Percentiles rank a stretch among this genome's conserved stretches.
Conservation (phyloP, 371 early-diverging fungal species). For the Circinella minor region DNA sequence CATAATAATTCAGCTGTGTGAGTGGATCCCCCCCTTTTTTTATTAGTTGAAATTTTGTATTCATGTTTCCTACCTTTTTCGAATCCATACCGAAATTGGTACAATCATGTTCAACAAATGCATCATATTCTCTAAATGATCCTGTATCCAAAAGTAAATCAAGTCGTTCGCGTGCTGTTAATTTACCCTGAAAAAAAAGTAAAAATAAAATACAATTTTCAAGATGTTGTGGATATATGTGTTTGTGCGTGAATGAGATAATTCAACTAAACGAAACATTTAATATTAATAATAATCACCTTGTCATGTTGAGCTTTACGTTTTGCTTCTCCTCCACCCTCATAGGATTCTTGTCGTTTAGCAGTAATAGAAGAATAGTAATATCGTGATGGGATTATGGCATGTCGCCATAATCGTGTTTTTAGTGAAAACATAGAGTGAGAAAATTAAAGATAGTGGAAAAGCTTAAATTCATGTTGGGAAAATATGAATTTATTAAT, state of each 20-base stretch:
- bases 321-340: conserved; percentile 86
- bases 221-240: no score
- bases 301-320: conserved; percentile 92
- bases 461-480: no score
- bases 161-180: conserved; percentile 95
- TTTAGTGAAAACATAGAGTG: background rate
- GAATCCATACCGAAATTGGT: conserved; percentile 92
- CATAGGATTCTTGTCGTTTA: conserved; percentile 75
- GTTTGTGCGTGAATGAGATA: background rate
- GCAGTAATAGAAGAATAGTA: conserved; percentile 50
- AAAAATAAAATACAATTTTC: no score
- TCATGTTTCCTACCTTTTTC: conserved; percentile 56
- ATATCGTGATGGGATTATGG: background rate
- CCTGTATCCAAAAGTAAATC: conserved; percentile 84
- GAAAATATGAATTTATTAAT: no score
- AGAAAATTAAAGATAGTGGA: no score
- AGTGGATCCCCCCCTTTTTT: background rate
- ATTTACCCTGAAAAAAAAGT: conserved; percentile 73
- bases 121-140: conserved; percentile 93
- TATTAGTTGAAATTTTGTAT: background rate
- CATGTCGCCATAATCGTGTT: background rate
- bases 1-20: background rate
- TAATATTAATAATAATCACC: conserved; percentile 45
- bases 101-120: conserved; percentile 95
- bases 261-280: background rate